These are phyloP conservation scores for Penicillium sp. DNA, from an alignment of 2,329 filamentous ascomycete genomes.

Conservation along the genomic window DNA sequence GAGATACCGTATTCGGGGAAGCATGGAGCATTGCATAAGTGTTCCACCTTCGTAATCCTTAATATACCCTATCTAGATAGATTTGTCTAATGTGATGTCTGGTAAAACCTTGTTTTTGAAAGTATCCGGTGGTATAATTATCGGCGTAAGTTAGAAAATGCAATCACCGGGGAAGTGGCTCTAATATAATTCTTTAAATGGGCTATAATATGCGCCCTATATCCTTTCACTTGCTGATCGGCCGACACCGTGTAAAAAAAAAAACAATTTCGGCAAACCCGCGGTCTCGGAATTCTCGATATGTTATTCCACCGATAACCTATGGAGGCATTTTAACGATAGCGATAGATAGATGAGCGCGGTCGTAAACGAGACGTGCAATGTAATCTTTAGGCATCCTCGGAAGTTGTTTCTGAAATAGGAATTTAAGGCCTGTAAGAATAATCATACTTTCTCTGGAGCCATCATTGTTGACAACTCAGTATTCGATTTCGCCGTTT, in stretches of 20 bases:
- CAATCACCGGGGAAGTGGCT: conserved; percentile 89
- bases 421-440: conserved; percentile 90
- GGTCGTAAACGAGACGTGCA: conserved; percentile 91
- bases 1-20: conserved; percentile 89
- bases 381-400: conserved; percentile 99
- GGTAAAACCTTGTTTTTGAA: conserved; percentile 98
- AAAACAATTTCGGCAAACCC: conserved; percentile 98
- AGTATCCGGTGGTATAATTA: conserved; percentile 98
- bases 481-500: conserved; percentile 90
- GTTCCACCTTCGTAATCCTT: conserved; percentile 65
- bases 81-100: conserved; percentile 91
- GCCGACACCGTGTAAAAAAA: conserved; percentile 79
- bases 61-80: conserved; percentile 90
- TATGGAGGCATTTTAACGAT: conserved; percentile 96
- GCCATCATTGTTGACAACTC: conserved; percentile 95
- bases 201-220: conserved; percentile 95
- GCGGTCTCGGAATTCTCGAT: conserved; percentile 86
- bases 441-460: conserved; percentile 85
- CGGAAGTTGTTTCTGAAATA: conserved; percentile 96
- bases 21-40: conserved; percentile 98
- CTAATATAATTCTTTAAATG: conserved; percentile 98
- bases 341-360: conserved; percentile 91
- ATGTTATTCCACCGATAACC: conserved; percentile 89
- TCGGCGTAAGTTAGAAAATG: conserved; percentile 98
- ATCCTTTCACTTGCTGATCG: conserved; percentile 97